Base-by-base conservation (phyloP, 768 basidiomycete species). In the Boletus bicolor region DNA sequence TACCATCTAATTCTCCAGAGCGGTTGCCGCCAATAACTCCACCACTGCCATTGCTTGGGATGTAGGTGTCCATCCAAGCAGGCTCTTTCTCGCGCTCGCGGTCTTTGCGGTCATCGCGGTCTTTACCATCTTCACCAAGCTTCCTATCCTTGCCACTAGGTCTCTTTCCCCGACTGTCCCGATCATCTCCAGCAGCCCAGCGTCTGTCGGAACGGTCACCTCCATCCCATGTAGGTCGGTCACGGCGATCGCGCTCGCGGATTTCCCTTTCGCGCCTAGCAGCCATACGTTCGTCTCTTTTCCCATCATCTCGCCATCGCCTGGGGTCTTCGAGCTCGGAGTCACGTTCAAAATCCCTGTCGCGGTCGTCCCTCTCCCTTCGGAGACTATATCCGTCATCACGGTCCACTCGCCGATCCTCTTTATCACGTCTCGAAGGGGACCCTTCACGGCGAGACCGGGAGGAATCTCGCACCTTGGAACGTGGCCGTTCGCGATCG, bases 31-130 rank as follows among this genome's bases (percentile, higher is more conserved):
- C 87, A 51, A 89, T 76, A 51, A 89, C 84, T 14, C 86, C 87
- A 45, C 76, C 73, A 34, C 73, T 74, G 17, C 82, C 68, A 24
- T 78, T 78, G 49, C 73, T 78, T 12, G 90, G 89, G 57, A 91
- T 79, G 67, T 91, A 91, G 19, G 88, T 84, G 60, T 92, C 91
- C 91, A 93, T 93, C 91, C 91, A 93, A 17, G 91, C 91, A 24
- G 91, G 91, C 66, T 93, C 91, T 64, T 88, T 91, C 75, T 93
- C 91, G 62, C 82, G 83, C 34, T 78, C 77, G 53, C 74, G 72
- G 61, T 85, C 84, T 53, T 79, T 77, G 61, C 70, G 70, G 47
- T 71, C 70, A 49, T 85, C 81, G 32, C 80, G 76, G 50, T 82
- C 82, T 58, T 75, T 73, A 49, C 74, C 79, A 51, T 73, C 73